Evolutionary conservation across 2,329 filamentous ascomycete species (phyloP), one percentile per base, ranked within the genome.

Genomic region (Polytolypa hystricis): DNA sequence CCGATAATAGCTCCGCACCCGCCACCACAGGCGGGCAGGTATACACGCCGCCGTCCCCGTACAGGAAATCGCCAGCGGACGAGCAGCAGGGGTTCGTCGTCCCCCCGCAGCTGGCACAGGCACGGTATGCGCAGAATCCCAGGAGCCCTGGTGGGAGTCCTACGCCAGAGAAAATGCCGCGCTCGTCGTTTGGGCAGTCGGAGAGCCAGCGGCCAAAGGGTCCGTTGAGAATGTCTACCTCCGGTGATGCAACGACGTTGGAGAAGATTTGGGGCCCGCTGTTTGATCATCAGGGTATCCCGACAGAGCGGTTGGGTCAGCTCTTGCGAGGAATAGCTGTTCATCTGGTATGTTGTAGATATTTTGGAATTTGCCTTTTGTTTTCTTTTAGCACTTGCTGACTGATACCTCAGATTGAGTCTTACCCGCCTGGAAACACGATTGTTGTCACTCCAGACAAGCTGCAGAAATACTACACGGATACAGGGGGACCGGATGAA

Each of bases 211-310:
- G 64, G 12, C 61, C 62, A 2, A 61, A 52, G 37, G 53, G 53
- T 9, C 57, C 59, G 7, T 50, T 52, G 11, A 55, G 62, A 18
- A 53, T 60, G 29, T 53, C 57, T 15, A 65, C 62, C 0, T 52
- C 54, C 9, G 57, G 58, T 20, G 73, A 76, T 41, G 54, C 69
- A 42, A 77, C 72, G 1, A 71, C 73, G 2, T 57, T 81, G 18
- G 82, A 87, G 53, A 74, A 72, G 52, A 78, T 79, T 52, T 93
- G 85, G 85, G 81, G 83, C 4, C 67, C 67, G 7, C 57, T 93
- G 2, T 93, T 93, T 52, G 76, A 81, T 31, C 63, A 67, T 2
- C 67, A 77, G 18, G 81, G 79, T 0, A 69, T 71, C 38, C 75
- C 82, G 1, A 87, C 84, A 0, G 58, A 67, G 32, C 69, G 83